These are phyloP conservation scores for Wickerhamiella galacta DNA, from an alignment of 805 yeast genomes.

Conservation along the genomic window DNA sequence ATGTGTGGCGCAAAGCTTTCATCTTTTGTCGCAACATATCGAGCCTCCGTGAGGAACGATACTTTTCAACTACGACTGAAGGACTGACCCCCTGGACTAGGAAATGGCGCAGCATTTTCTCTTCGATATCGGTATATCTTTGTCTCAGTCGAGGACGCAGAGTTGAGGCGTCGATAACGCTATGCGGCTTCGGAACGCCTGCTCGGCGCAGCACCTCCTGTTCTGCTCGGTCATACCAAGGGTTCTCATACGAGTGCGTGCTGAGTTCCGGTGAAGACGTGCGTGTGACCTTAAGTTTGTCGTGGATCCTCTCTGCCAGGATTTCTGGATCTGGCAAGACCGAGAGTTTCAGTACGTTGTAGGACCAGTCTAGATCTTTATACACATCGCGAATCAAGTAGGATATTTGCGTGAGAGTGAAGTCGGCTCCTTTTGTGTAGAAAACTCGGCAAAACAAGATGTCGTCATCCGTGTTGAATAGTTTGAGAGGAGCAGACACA, in stretches of 20 bases:
- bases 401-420: slow-evolving; percentile 1
- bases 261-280: neutral
- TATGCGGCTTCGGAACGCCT: neutral
- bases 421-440: no score
- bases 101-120: slow-evolving; percentile 5
- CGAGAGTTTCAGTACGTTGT: slow-evolving; percentile 1
- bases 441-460: no score
- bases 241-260: neutral
- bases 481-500: no score
- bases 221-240: slow-evolving; percentile 4
- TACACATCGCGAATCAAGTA: neutral
- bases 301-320: slow-evolving; percentile 3
- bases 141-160: slow-evolving; percentile 1
- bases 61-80: slow-evolving; percentile 1
- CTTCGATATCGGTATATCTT: slow-evolving; percentile 4
- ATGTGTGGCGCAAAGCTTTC: slow-evolving; percentile 4
- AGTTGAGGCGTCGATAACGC: neutral
- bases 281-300: slow-evolving; percentile 1
- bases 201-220: slow-evolving; percentile 1
- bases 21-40: slow-evolving; percentile 6
- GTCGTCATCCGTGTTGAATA: no score
- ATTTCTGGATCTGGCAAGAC: neutral
- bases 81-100: slow-evolving; percentile 5
- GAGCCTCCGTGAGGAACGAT: slow-evolving; percentile 2
- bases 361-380: slow-evolving; percentile 1